Evolutionary conservation across 345 rosid species (phyloP).

Genomic region (Anastatica hierochuntica): DNA sequence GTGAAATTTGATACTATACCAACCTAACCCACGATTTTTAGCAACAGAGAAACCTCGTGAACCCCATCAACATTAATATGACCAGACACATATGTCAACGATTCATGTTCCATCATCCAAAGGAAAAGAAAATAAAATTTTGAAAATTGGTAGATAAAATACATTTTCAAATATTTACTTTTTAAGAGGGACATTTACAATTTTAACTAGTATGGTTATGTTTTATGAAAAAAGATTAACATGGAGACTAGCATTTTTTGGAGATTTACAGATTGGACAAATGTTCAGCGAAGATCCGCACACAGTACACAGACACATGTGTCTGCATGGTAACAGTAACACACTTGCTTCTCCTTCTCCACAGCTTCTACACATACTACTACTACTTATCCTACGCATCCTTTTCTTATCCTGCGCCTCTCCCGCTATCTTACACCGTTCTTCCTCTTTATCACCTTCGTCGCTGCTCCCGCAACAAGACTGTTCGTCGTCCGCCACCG

Average conservation of each 20-base stretch:
- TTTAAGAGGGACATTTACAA: constrained; percentile 13
- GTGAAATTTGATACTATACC: no score
- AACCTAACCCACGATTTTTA: constrained; percentile 28
- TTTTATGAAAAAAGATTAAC: constrained; percentile 44
- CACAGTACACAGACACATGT: constrained; percentile 56
- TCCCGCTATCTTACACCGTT: no score
- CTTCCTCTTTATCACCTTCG: constrained; percentile 21
- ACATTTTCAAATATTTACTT: constrained; percentile 20
- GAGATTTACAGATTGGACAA: constrained; percentile 71
- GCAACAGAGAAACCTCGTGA: no score
- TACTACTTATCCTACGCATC: constrained; percentile 11
- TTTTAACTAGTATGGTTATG: constrained; percentile 1
- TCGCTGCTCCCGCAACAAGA: constrained; percentile 62
- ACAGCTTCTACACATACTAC: constrained; percentile 55
- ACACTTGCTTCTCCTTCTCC: constrained; percentile 57
- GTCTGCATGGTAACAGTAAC: constrained; percentile 79
- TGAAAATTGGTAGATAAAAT: not conserved
- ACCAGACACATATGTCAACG: constrained; percentile 22
- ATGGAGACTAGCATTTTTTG: constrained; percentile 54
- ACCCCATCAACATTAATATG: no score
- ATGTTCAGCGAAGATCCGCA: constrained; percentile 48
- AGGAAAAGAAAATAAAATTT: no score
- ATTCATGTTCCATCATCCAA: constrained; percentile 16
- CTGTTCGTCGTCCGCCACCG: constrained; percentile 46
- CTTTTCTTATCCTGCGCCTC: constrained; percentile 17